These are phyloP conservation scores for Penicillium janthinellum DNA, from an alignment of 2,329 filamentous ascomycete genomes.

Conservation along the genomic window DNA sequence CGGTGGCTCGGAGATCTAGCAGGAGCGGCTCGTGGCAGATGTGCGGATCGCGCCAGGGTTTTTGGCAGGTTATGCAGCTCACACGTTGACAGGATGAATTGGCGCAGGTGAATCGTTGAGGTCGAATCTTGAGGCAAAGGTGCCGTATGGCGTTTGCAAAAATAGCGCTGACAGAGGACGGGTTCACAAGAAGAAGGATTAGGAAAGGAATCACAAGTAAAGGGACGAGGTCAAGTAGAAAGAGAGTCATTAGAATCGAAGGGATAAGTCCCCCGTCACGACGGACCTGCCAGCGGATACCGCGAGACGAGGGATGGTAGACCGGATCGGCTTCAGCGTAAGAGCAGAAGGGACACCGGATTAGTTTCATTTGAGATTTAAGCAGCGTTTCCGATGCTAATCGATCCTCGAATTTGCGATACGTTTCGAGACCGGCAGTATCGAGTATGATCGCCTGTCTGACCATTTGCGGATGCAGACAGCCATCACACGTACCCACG, in stretches of 20 bases:
- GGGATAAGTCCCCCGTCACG: slow-evolving; percentile 55
- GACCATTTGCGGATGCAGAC: slow-evolving; percentile 69
- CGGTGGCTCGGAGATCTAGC: slow-evolving; percentile 79
- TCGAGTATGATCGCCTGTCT: slow-evolving; percentile 71
- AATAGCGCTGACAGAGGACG: slow-evolving; percentile 52
- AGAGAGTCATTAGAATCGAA: slow-evolving; percentile 51
- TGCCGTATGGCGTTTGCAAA: slow-evolving; percentile 65
- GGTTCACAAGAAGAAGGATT: slow-evolving; percentile 59
- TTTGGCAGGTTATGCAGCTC: slow-evolving; percentile 81
- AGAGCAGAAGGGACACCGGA: slow-evolving; percentile 85
- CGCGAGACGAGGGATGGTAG: slow-evolving; percentile 59
- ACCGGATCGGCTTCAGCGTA: slow-evolving; percentile 87
- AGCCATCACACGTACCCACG: slow-evolving; percentile 69
- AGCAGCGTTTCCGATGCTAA: slow-evolving; percentile 75
- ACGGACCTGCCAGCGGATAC: slow-evolving; percentile 60
- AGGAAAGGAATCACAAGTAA: slow-evolving; percentile 55
- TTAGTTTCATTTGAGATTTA: slow-evolving; percentile 71
- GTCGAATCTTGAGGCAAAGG: slow-evolving; percentile 69
- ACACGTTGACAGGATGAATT: slow-evolving; percentile 66
- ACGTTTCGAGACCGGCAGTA: slow-evolving; percentile 69
- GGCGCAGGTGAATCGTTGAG: slow-evolving; percentile 76
- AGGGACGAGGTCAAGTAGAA: slow-evolving; percentile 48
- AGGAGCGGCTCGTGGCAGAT: slow-evolving; percentile 83
- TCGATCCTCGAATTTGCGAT: slow-evolving; percentile 75
- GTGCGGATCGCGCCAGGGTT: slow-evolving; percentile 85